Evolutionary conservation across 2,329 filamentous ascomycete species (phyloP), one percentile per base, ranked within the genome.

Genomic region (Nemania serpens): DNA sequence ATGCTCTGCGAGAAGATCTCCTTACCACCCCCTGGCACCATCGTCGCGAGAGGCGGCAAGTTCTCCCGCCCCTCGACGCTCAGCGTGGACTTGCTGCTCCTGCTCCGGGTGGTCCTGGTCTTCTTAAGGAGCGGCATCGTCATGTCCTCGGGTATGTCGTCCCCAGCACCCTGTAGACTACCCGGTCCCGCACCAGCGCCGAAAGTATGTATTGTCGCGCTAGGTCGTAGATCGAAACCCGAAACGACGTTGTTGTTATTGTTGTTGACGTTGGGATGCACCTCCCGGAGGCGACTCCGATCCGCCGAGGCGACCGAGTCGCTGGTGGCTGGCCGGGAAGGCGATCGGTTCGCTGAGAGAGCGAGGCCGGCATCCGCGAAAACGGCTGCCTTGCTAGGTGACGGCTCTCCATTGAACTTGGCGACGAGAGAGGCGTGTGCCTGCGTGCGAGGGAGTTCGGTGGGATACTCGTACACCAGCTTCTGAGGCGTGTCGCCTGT

Each of bases 401-500:
- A 75, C 43, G 68, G 50, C 61, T 69, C 64, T 57, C 69, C 78
- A 17, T 78, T 73, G 51, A 80, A 70, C 45, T 74, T 75, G 15
- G 78, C 76, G 37, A 83, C 73, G 17, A 84, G 75, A 13, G 74
- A 66, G 1, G 81, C 79, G 64, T 80, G 80, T 0, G 80, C 66
- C 25, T 77, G 76, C 0, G 95, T 98, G 25, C 88, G 87, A 3
- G 95, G 95, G 1, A 99, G 81, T 2, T 83, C 80, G 1, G 85
- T 90, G 0, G 92, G 91, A 71, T 91, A 97, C n/a, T 86, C 82
- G 75, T 98, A 99, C 54, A 87, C 82, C 33, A 82, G 79, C 77
- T 93, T 95, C 71, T 90, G 86, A 0, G 95, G 95, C 1, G 95
- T 98, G 48, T 89, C 83, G 53, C 95, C 94, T 0, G 95, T 98